Conservation (phyloP, 768 basidiomycete species). For the Phanerodontia chrysosporium region DNA sequence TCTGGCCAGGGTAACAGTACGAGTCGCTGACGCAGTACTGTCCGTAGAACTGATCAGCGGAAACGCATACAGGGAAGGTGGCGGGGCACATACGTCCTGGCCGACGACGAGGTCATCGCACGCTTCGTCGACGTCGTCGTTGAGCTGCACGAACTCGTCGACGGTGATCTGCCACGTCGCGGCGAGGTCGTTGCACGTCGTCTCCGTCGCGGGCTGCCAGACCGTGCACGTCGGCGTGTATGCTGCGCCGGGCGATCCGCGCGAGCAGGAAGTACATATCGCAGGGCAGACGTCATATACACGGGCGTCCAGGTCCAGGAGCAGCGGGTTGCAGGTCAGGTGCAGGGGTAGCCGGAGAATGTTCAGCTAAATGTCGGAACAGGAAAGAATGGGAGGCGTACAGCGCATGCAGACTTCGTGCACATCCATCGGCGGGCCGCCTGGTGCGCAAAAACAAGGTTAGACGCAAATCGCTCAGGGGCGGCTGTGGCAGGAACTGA, state of each 20-base stretch:
- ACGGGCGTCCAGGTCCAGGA: too few relatives aligned
- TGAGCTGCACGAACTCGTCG: not conserved
- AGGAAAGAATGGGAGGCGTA: not conserved
- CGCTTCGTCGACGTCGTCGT: slow-evolving; percentile 4
- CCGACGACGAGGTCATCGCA: slow-evolving; percentile 1
- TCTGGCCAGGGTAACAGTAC: not conserved
- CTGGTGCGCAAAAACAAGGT: not conserved
- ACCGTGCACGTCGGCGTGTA: slow-evolving; percentile 1
- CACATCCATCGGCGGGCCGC: not conserved
- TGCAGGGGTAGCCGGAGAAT: not conserved
- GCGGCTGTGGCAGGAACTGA: not conserved
- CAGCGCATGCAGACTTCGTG: not conserved
- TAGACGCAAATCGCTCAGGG: too few relatives aligned
- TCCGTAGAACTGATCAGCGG: not conserved
- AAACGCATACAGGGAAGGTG: too few relatives aligned
- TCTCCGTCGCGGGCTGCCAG: not conserved
- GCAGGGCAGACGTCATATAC: too few relatives aligned
- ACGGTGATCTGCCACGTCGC: not conserved
- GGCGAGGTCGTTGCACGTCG: not conserved
- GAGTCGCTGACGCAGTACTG: not conserved
- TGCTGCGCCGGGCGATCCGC: not conserved
- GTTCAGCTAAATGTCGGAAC: not conserved
- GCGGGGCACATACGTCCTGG: not conserved
- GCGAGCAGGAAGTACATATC: too few relatives aligned
- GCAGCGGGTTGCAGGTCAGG: not conserved